Base-by-base conservation (phyloP, 169 alveolate species). In the Plasmodium gonderi region DNA sequence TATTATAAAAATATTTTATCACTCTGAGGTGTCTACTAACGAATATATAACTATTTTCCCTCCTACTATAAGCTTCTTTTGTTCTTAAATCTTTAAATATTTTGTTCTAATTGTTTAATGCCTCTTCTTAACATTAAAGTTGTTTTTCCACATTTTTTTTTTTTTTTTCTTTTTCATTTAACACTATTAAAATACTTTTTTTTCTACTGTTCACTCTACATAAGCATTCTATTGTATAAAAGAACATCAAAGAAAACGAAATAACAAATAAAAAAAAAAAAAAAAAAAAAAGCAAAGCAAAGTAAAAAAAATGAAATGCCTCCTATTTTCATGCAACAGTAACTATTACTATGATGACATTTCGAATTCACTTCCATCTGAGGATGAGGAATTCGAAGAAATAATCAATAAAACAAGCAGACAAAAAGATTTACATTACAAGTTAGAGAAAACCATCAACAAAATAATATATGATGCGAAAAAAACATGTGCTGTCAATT, bases 261-360 rank as follows among this genome's bases (percentile, higher is more conserved):
- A n/a, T n/a, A n/a, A n/a, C n/a, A n/a, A n/a, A n/a, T n/a, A n/a
- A n/a, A n/a, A n/a, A n/a, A n/a, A n/a, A n/a, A n/a, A n/a, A n/a
- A n/a, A n/a, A n/a, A n/a, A n/a, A n/a, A n/a, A n/a, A n/a, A n/a
- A n/a, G n/a, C n/a, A n/a, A n/a, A n/a, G n/a, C n/a, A n/a, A 78
- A 26, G 17, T n/a, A 8, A 40, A 17, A 36, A 80, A 85, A 75
- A 85, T 85, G 92, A 31, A 40, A 44, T 85, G 80, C 38, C 26
- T 45, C 45, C 64, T 36, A 29, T 85, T 85, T 78, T 65, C 92
- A 33, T 85, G 92, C 67, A 85, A 85, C 29, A 85, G 89, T 42
- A 51, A 36, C 23, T 75, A 85, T 54, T 85, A 85, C 33, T 76
- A 85, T 76, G 72, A 60, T 17, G 38, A 76, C 65, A 40, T 29